Percentiles rank a stretch among this genome's conserved stretches.
phyloP scores from a whole-genome alignment of 441 rosid genomes.

The Raphanus hybrid region DNA sequence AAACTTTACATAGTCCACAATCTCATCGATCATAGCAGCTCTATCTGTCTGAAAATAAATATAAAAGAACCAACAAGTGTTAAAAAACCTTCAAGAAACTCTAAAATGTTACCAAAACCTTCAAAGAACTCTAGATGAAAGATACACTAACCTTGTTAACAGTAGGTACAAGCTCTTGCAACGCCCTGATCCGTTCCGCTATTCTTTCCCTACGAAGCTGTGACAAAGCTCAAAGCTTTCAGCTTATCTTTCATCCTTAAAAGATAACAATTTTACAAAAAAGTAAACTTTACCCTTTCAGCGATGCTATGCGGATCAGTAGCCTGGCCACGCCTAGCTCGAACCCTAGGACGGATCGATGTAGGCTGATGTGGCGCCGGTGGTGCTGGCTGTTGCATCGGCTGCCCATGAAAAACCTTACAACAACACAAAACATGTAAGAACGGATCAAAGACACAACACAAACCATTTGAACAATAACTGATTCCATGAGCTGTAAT shows the following conservation, averaged over 20 bases:
- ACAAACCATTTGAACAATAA: background rate
- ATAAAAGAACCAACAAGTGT: slow-evolving; percentile 13
- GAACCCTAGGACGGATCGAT: slow-evolving; percentile 90
- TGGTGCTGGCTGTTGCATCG: slow-evolving; percentile 70
- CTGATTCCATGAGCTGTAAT: background rate
- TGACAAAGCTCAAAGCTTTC: slow-evolving; percentile 19
- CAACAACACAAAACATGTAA: slow-evolving; percentile 31
- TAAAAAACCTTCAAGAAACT: background rate
- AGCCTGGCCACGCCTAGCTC: slow-evolving; percentile 99
- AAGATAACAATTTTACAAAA: background rate
- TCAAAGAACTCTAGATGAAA: slow-evolving; percentile 5
- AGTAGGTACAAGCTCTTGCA: slow-evolving; percentile 98
- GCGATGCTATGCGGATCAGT: slow-evolving; percentile 99
- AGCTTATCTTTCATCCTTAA: slow-evolving; percentile 1
- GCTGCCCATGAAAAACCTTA: slow-evolving; percentile 93
- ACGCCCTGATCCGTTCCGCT: slow-evolving; percentile 96
- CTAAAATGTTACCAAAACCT: slow-evolving; percentile 18
- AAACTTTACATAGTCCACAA: slow-evolving; percentile 98
- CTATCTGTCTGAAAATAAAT: slow-evolving; percentile 76
- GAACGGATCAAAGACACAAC: background rate
- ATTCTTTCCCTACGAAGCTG: slow-evolving; percentile 98
- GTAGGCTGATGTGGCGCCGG: slow-evolving; percentile 92
- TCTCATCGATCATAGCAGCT: slow-evolving; percentile 99
- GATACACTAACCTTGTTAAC: slow-evolving; percentile 73
- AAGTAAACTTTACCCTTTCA: slow-evolving; percentile 67